Evolutionary conservation across 108 stramenopile genomes (phyloP).

Genomic region (Hondaea fermentalgiana): DNA sequence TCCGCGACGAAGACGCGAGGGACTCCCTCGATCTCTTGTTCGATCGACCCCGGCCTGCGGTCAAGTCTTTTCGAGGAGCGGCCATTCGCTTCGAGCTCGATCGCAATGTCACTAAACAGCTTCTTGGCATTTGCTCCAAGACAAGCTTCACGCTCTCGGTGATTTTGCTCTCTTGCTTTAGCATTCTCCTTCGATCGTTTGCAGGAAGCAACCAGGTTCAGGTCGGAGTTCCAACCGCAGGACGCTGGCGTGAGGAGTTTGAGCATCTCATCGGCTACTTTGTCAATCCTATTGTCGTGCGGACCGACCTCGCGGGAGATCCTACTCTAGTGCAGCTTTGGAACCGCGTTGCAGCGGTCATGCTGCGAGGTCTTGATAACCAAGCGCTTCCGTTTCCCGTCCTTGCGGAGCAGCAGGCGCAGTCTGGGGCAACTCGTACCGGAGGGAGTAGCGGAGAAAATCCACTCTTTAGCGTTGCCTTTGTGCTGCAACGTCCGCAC

Average conservation of each 20-base stretch:
- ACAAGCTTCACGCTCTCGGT: not conserved
- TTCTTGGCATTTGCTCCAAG: not conserved
- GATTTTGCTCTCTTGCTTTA: not conserved
- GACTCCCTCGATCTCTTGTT: not conserved
- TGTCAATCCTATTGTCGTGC: not conserved
- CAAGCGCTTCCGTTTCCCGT: not conserved
- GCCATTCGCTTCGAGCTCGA: not conserved
- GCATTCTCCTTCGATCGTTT: not conserved
- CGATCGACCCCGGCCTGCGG: not conserved
- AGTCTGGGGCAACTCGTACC: not conserved
- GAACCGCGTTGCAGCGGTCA: not conserved
- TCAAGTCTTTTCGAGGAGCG: not conserved
- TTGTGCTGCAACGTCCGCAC: not conserved
- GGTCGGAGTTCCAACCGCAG: not conserved
- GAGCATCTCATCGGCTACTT: not conserved
- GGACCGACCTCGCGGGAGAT: not conserved
- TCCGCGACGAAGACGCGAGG: not conserved
- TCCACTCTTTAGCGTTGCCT: not conserved
- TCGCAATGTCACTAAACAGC: not conserved
- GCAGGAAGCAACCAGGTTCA: not conserved
- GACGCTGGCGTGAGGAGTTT: not conserved
- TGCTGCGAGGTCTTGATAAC: not conserved
- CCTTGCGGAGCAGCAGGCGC: not conserved
- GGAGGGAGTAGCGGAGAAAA: not conserved
- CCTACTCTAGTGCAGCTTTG: slow-evolving; percentile 6